phyloP scores from a whole-genome alignment of 441 rosid genomes.

The Viola pubescens region DNA sequence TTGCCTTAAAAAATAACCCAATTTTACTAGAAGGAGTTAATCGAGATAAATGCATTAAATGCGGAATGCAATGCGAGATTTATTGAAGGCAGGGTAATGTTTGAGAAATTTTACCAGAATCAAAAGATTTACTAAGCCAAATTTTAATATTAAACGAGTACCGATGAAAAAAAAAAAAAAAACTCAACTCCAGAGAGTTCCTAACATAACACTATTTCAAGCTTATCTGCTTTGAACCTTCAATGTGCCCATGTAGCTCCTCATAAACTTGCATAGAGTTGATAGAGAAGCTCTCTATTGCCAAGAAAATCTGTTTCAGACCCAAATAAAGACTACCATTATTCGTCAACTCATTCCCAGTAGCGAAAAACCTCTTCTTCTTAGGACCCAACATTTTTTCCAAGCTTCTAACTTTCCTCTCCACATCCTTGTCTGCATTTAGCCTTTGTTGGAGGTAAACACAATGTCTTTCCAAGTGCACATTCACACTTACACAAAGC shows the following conservation, averaged over 20 bases:
- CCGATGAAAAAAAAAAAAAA: neutral
- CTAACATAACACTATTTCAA: too few relatives aligned
- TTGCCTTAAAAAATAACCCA: too few relatives aligned
- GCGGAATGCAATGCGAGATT: too few relatives aligned
- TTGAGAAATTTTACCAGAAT: neutral
- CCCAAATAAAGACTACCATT: slow-evolving; percentile 49
- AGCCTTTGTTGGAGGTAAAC: slow-evolving; percentile 35
- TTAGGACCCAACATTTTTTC: slow-evolving; percentile 61
- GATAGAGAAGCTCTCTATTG: slow-evolving; percentile 65
- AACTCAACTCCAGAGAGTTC: too few relatives aligned
- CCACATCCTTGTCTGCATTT: slow-evolving; percentile 47
- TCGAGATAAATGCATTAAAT: too few relatives aligned
- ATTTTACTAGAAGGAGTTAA: too few relatives aligned
- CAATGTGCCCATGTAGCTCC: slow-evolving; percentile 52
- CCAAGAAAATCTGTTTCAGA: slow-evolving; percentile 56
- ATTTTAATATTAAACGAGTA: neutral
- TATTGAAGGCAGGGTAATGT: too few relatives aligned
- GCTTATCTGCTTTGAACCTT: slow-evolving; percentile 14
- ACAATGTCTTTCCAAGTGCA: slow-evolving; percentile 57
- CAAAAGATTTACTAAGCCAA: neutral
- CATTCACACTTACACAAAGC: slow-evolving; percentile 43
- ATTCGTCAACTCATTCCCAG: slow-evolving; percentile 44
- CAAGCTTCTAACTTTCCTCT: slow-evolving; percentile 42
- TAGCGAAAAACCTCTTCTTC: slow-evolving; percentile 41
- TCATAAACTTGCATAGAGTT: slow-evolving; percentile 49